Percentiles rank a stretch among this genome's conserved stretches.
These are phyloP conservation scores for Pseudozyma sp. DNA, from an alignment of 1,284 basidiomycete species.

Conservation along the genomic window DNA sequence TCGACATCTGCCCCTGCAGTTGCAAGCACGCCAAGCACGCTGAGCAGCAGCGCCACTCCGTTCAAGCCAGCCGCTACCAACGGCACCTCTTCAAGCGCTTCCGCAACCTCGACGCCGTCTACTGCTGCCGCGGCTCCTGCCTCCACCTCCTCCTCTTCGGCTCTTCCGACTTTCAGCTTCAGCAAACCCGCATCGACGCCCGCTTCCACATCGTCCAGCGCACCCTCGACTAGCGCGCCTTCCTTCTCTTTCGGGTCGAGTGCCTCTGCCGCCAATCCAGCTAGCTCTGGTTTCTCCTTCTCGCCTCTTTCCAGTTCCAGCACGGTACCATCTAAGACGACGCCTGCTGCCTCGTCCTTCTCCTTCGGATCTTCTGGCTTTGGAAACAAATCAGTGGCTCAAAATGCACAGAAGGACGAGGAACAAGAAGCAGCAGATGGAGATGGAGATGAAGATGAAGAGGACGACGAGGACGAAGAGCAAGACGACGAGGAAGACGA, in stretches of 20 bases:
- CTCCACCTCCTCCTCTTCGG: conserved; percentile 2
- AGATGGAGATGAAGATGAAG: conserved; percentile 11
- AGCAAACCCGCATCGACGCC: conserved; percentile 23
- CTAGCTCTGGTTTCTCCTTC: conserved; percentile 30
- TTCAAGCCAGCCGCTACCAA: conserved; percentile 25
- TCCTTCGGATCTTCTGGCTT: conserved; percentile 18
- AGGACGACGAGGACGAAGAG: conserved; percentile 17
- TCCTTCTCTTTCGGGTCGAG: conserved; percentile 40
- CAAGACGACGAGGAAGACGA: conserved; percentile 25
- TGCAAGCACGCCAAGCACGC: not conserved
- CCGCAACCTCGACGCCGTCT: conserved; percentile 3
- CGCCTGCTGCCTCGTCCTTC: conserved; percentile 21
- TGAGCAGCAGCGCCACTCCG: conserved; percentile 12
- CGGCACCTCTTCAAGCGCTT: conserved; percentile 8
- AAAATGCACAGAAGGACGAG: conserved; percentile 2
- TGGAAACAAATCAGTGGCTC: not conserved
- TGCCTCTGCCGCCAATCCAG: conserved; percentile 14
- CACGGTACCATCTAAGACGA: conserved; percentile 6
- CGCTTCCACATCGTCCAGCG: not conserved
- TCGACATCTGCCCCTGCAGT: conserved; percentile 4
- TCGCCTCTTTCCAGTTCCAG: conserved; percentile 21
- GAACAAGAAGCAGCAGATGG: conserved; percentile 10
- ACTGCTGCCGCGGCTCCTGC: conserved; percentile 4
- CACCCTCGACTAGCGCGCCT: conserved; percentile 11
- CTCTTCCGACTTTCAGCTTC: conserved; percentile 33